A percentile compares a stretch with the other conserved stretches of the same genome.
These are phyloP conservation scores for Vachellia pachyceras DNA, from an alignment of 306 rosid species.

Conservation along the genomic window DNA sequence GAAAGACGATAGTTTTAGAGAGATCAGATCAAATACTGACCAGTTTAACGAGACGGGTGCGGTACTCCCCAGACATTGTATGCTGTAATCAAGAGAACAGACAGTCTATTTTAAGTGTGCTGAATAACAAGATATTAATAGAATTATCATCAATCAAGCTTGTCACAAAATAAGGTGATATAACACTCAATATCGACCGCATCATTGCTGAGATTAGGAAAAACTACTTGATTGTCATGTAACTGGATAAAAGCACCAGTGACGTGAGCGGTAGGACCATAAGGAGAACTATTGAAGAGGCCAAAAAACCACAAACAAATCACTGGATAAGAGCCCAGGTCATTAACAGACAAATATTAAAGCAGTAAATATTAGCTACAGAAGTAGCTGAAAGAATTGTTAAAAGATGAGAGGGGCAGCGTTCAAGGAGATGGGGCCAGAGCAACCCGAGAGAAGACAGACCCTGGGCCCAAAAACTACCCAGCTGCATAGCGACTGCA, in stretches of 20 bases:
- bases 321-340: not conserved
- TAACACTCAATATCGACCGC: not conserved
- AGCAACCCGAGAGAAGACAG: not conserved
- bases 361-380: not conserved
- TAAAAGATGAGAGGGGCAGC: not conserved
- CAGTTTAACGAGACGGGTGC: conserved; percentile 85
- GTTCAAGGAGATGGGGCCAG: not conserved
- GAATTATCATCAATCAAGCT: conserved; percentile 25
- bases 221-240: not conserved
- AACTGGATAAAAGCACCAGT: not conserved
- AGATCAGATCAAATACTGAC: conserved; percentile 57
- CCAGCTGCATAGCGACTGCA: not conserved
- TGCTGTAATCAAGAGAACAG: conserved; percentile 59
- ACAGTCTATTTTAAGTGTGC: conserved; percentile 23
- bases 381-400: not conserved
- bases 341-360: not conserved
- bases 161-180: not conserved
- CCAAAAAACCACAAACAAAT: not conserved
- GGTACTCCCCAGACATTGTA: conserved; percentile 85
- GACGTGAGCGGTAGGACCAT: not conserved
- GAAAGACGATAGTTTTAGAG: conserved; percentile 18
- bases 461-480: not conserved
- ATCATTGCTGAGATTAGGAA: not conserved
- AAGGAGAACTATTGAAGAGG: not conserved
- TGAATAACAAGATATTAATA: conserved; percentile 8